Conservation (phyloP, 2,329 filamentous ascomycete genomes). For the Pseudomassariella vexata region DNA sequence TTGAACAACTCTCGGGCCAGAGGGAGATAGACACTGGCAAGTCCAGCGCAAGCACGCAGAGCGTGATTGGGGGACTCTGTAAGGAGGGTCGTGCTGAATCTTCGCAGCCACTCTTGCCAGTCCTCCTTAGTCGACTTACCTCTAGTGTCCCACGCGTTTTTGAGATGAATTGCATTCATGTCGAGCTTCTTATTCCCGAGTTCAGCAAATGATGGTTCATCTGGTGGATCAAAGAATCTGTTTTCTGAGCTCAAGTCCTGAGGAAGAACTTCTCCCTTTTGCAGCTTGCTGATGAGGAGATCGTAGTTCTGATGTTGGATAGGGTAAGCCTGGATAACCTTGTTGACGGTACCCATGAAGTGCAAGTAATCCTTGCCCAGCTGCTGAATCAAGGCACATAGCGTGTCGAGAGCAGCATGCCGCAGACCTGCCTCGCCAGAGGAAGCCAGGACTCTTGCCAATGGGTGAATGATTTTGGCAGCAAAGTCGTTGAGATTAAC, state of each 20-base stretch:
- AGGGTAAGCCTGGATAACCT: constrained; percentile 71
- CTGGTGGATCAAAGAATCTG: constrained; percentile 68
- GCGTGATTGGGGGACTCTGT: constrained; percentile 96
- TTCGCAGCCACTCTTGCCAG: constrained; percentile 98
- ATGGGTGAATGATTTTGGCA: constrained; percentile 89
- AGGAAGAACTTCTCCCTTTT: constrained; percentile 91
- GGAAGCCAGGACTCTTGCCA: constrained; percentile 70
- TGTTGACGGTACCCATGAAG: constrained; percentile 90
- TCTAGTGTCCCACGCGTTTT: constrained; percentile 93
- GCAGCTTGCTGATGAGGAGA: constrained; percentile 82
- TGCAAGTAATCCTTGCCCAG: constrained; percentile 92
- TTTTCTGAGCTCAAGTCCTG: constrained; percentile 88
- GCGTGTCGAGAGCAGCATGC: constrained; percentile 80
- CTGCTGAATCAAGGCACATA: constrained; percentile 93
- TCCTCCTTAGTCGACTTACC: constrained; percentile 97
- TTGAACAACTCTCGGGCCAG: constrained; percentile 95
- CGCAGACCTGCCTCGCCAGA: constrained; percentile 68
- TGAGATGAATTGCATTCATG: constrained; percentile 95
- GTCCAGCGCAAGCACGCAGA: constrained; percentile 81
- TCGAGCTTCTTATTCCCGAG: constrained; percentile 89
- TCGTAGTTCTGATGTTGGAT: constrained; percentile 90
- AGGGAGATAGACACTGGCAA: constrained; percentile 87
- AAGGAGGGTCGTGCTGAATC: constrained; percentile 91
- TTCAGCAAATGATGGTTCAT: constrained; percentile 78
- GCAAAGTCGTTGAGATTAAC: constrained; percentile 98